phyloP scores from a whole-genome alignment of 441 rosid genomes.

The Gossypium schwendimanii region DNA sequence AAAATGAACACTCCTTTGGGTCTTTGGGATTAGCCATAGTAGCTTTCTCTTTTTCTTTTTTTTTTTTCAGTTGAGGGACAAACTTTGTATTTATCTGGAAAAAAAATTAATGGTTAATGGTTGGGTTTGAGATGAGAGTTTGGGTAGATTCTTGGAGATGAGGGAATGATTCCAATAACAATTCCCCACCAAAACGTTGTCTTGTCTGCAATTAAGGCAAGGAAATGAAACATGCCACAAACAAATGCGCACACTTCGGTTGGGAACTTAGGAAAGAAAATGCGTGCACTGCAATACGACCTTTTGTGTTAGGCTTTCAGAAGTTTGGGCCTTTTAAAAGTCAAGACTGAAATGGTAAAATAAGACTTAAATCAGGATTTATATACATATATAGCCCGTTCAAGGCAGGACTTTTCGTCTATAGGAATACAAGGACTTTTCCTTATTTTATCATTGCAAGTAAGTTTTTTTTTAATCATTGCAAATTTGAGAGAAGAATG shows the following conservation, averaged over 20 bases:
- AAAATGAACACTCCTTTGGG: constrained; percentile 13
- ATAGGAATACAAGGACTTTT: too few relatives aligned
- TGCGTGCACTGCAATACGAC: neutral
- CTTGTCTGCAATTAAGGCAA: neutral
- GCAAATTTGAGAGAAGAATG: too few relatives aligned
- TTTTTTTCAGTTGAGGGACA: neutral
- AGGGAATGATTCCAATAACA: constrained; percentile 21
- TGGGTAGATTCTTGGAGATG: constrained; percentile 22
- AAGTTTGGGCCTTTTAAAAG: neutral
- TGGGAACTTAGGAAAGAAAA: neutral
- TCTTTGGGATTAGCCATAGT: constrained; percentile 16
- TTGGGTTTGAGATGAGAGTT: neutral
- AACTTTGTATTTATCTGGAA: neutral
- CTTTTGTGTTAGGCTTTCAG: neutral
- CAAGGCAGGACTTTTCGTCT: too few relatives aligned
- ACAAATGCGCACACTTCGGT: neutral
- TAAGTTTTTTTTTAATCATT: too few relatives aligned
- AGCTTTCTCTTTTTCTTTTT: neutral
- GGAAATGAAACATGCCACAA: neutral
- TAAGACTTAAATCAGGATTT: neutral
- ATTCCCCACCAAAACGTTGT: neutral
- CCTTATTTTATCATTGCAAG: too few relatives aligned
- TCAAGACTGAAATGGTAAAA: neutral
- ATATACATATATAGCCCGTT: neutral
- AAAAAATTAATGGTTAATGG: neutral